phyloP scores from a whole-genome alignment of 1,139 yeast species.

The Debaryomycetaceae sp. region DNA sequence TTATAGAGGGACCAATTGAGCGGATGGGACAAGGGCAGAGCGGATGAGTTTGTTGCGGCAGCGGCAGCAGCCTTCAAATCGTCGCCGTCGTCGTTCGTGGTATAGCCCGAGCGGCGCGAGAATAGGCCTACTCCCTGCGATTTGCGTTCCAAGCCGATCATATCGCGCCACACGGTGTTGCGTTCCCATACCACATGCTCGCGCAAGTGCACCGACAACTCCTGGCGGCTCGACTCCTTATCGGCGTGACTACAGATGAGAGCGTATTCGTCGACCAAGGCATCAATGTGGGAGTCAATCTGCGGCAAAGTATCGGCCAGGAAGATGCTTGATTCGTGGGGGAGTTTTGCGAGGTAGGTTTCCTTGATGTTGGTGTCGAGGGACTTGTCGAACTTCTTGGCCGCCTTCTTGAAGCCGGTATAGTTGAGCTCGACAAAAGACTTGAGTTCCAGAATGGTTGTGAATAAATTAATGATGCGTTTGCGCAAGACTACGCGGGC shows the following conservation, averaged over 20 bases:
- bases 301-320: slow-evolving; percentile 12
- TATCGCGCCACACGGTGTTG: slow-evolving; percentile 62
- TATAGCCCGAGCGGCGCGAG: slow-evolving; percentile 1
- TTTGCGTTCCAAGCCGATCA: slow-evolving; percentile 19
- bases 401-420: slow-evolving; percentile 58
- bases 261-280: slow-evolving; percentile 28
- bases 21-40: slow-evolving; percentile 4
- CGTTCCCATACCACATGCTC: slow-evolving; percentile 73
- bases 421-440: slow-evolving; percentile 57
- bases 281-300: slow-evolving; percentile 15
- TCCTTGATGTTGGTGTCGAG: slow-evolving; percentile 32
- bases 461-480: slow-evolving; percentile 43
- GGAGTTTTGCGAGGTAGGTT: slow-evolving; percentile 22
- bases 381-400: slow-evolving; percentile 61
- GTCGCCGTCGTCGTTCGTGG: slow-evolving; percentile 7
- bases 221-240: slow-evolving; percentile 32
- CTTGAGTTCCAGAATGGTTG: slow-evolving; percentile 54
- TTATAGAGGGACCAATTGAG: slow-evolving; percentile 29
- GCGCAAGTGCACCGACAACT: slow-evolving; percentile 49
- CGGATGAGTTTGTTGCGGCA: slow-evolving; percentile 4
- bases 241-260: slow-evolving; percentile 33
- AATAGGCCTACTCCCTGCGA: slow-evolving; percentile 24
- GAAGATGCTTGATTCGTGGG: slow-evolving; percentile 24
- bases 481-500: slow-evolving; percentile 44
- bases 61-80: slow-evolving; percentile 7